phyloP scores from a whole-genome alignment of 352 stramenopile species.

The Globisporangium sylvaticum region DNA sequence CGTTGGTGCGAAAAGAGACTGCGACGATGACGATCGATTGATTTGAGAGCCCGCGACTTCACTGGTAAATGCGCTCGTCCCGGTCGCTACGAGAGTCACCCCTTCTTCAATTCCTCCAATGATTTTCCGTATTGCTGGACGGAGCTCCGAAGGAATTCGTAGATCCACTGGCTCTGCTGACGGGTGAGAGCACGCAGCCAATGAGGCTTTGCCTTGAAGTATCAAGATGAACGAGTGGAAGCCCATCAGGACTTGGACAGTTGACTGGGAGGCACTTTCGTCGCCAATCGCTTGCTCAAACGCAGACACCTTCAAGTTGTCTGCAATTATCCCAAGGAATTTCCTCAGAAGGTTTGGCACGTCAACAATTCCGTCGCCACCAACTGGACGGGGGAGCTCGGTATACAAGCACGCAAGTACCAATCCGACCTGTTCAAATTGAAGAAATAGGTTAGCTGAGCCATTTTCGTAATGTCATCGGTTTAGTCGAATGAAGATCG shows the following conservation, averaged over 20 bases:
- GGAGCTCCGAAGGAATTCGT: constrained; percentile 50
- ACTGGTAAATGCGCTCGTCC: constrained; percentile 1
- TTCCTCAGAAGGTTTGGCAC: constrained; percentile 30
- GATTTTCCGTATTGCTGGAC: constrained; percentile 47
- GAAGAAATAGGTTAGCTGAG: neutral
- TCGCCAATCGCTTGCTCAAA: constrained; percentile 12
- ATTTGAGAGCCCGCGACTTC: constrained; percentile 3
- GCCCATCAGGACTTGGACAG: constrained; percentile 35
- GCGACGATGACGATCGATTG: neutral
- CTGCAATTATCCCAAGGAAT: constrained; percentile 45
- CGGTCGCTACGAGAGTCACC: constrained; percentile 22
- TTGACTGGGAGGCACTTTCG: constrained; percentile 20
- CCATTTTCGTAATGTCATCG: constrained; percentile 12
- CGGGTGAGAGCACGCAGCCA: constrained; percentile 42
- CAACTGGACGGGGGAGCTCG: constrained; percentile 14
- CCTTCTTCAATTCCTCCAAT: constrained; percentile 36
- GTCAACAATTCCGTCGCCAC: constrained; percentile 6
- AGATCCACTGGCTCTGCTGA: constrained; percentile 60
- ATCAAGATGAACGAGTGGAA: constrained; percentile 66
- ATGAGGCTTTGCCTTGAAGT: constrained; percentile 40
- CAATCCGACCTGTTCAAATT: constrained; percentile 30
- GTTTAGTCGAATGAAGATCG: constrained; percentile 4
- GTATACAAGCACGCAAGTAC: constrained; percentile 36
- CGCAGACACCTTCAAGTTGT: constrained; percentile 15
- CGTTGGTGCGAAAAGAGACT: neutral